phyloP scores from a whole-genome alignment of 805 yeast genomes.

The Hyphopichia homilentoma region DNA sequence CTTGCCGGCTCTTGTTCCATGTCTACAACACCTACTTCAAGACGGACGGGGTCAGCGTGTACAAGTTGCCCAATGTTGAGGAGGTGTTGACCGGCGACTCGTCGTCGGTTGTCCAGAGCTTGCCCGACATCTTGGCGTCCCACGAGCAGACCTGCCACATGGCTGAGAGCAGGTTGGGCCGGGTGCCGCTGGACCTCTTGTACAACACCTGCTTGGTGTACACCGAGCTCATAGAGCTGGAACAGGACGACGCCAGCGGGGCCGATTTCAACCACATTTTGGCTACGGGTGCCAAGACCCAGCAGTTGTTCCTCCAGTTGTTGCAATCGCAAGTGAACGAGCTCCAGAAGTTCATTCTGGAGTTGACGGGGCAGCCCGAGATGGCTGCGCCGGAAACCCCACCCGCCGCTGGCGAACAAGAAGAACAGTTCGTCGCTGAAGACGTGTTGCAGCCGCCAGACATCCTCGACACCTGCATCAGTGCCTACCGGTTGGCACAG shows the following conservation, averaged over 20 bases:
- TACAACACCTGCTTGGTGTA: conserved; percentile 47
- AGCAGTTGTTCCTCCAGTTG: conserved; percentile 19
- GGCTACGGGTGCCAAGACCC: conserved; percentile 12
- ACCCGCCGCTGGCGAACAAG: conserved; percentile 1
- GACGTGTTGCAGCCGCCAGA: conserved; percentile 33
- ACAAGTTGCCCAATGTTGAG: conserved; percentile 26
- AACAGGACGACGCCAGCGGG: conserved; percentile 15
- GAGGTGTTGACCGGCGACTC: conserved; percentile 26
- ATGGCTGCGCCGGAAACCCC: background rate
- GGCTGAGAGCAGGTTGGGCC: conserved; percentile 5
- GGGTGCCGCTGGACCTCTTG: conserved; percentile 39
- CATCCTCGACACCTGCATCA: conserved; percentile 28
- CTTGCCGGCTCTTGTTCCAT: conserved; percentile 54
- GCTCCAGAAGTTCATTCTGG: conserved; percentile 23
- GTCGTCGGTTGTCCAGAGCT: conserved; percentile 36
- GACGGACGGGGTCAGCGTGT: conserved; percentile 40
- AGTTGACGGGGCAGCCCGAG: conserved; percentile 7
- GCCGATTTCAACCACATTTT: conserved; percentile 11
- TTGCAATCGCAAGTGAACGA: conserved; percentile 22
- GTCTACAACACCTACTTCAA: conserved; percentile 51
- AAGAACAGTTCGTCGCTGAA: conserved; percentile 17
- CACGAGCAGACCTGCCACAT: conserved; percentile 35
- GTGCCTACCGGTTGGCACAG: conserved; percentile 25
- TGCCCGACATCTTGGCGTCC: conserved; percentile 29
- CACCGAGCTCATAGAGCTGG: conserved; percentile 42